A percentile compares a stretch with the other conserved stretches of the same genome.
Evolutionary conservation across 352 stramenopile species (phyloP).

Genomic region (Phytophthora quininea): DNA sequence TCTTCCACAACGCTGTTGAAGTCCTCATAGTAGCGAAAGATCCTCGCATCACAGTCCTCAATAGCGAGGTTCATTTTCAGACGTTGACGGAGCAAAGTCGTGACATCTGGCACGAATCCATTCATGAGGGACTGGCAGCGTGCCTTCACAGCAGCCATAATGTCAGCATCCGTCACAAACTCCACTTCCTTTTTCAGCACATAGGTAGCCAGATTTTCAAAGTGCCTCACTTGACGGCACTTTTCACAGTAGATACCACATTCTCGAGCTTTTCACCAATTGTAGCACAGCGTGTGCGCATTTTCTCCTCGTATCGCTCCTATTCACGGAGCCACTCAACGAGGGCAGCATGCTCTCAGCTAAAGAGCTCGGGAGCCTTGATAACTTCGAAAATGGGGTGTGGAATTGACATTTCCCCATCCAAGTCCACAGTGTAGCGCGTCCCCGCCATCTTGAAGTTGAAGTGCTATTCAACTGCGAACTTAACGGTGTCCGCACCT

Average conservation of each 20-base stretch:
- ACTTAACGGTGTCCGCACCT: slow-evolving; percentile 5
- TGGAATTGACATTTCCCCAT: slow-evolving; percentile 14
- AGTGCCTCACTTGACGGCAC: not conserved
- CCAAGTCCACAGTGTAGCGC: slow-evolving; percentile 4
- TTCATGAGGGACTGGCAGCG: slow-evolving; percentile 18
- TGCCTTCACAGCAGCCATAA: slow-evolving; percentile 8
- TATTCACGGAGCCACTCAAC: slow-evolving; percentile 10
- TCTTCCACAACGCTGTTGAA: slow-evolving; percentile 18
- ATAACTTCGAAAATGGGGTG: slow-evolving; percentile 24
- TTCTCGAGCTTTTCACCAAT: slow-evolving; percentile 23
- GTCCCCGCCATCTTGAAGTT: slow-evolving; percentile 10
- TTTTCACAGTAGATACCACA: slow-evolving; percentile 13
- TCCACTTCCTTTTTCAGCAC: slow-evolving; percentile 14
- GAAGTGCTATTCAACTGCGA: not conserved
- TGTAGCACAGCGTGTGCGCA: slow-evolving; percentile 9
- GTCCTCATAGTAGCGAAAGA: slow-evolving; percentile 20
- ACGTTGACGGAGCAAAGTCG: slow-evolving; percentile 12
- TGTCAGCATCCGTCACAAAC: slow-evolving; percentile 16
- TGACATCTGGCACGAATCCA: slow-evolving; percentile 18
- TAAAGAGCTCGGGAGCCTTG: slow-evolving; percentile 5
- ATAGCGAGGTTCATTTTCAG: slow-evolving; percentile 19
- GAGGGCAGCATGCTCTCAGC: slow-evolving; percentile 19
- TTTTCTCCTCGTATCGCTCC: slow-evolving; percentile 16
- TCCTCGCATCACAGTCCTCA: slow-evolving; percentile 8
- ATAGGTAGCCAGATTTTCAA: slow-evolving; percentile 20